Percentiles rank a stretch among this genome's conserved stretches.
Evolutionary conservation across 345 rosid genomes (phyloP).

Genomic region (Euclidium syriacum): DNA sequence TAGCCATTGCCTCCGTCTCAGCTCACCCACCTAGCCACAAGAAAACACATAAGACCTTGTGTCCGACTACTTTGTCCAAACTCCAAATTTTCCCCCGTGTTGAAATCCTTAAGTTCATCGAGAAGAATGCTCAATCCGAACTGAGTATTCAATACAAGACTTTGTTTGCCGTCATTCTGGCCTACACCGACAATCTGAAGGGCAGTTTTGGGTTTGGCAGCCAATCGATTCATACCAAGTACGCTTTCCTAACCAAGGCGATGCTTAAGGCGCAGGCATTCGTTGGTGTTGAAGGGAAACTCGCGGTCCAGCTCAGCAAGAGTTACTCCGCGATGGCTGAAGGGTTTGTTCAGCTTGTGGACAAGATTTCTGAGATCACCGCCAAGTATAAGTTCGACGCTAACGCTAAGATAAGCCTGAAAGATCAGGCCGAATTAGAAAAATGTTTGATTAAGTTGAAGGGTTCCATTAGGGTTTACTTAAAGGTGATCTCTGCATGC

Average conservation of each 20-base stretch:
- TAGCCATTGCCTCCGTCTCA: conserved; percentile 12
- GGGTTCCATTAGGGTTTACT: background rate
- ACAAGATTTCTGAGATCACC: background rate
- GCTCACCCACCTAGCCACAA: conserved; percentile 19
- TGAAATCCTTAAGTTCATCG: background rate
- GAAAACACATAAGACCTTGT: background rate
- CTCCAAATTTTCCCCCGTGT: conserved; percentile 12
- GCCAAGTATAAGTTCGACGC: background rate
- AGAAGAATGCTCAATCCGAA: background rate
- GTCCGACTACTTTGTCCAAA: conserved; percentile 5
- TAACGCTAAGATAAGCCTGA: conserved; percentile 3
- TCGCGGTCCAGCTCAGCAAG: background rate
- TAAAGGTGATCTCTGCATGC: background rate
- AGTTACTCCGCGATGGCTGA: conserved; percentile 7
- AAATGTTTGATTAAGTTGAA: background rate
- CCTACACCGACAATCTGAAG: background rate
- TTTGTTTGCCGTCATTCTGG: conserved; percentile 8
- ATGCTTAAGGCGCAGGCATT: background rate
- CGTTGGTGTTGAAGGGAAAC: conserved; percentile 2
- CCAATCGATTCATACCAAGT: background rate
- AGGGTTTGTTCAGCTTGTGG: background rate
- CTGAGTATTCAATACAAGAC: background rate
- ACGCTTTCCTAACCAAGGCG: background rate
- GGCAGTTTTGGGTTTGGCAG: background rate
- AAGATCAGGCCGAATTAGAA: background rate